Evolutionary conservation across 2,329 filamentous ascomycete species (phyloP).

Genomic region (Epicoccum nigrum): DNA sequence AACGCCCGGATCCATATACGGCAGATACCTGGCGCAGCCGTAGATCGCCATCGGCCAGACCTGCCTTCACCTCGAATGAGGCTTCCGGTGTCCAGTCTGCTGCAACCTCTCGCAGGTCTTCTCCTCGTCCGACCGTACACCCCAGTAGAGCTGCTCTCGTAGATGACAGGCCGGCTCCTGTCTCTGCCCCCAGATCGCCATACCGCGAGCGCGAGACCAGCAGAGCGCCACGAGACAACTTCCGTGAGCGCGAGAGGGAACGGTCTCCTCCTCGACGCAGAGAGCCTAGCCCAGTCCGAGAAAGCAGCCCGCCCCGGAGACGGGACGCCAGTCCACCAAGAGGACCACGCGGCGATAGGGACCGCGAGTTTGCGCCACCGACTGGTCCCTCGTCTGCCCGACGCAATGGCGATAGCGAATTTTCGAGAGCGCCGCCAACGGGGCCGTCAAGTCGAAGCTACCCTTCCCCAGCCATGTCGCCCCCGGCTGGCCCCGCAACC

Average conservation of each 20-base stretch:
- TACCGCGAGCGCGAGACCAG: slow-evolving; percentile 43
- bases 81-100: slow-evolving; percentile 61
- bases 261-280: slow-evolving; percentile 46
- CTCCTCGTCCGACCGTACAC: slow-evolving; percentile 60
- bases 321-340: slow-evolving; percentile 45
- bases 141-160: slow-evolving; percentile 58
- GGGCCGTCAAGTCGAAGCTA: slow-evolving; percentile 47
- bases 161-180: slow-evolving; percentile 29
- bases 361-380: slow-evolving; percentile 47
- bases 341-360: slow-evolving; percentile 42
- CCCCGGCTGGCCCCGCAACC: slow-evolving; percentile 47
- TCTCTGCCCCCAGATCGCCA: slow-evolving; percentile 43
- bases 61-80: slow-evolving; percentile 51
- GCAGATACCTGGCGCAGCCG: slow-evolving; percentile 59
- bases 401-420: slow-evolving; percentile 46
- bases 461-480: slow-evolving; percentile 47
- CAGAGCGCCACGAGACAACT: slow-evolving; percentile 24
- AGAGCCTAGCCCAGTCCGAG: slow-evolving; percentile 35
- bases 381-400: slow-evolving; percentile 45
- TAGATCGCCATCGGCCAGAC: slow-evolving; percentile 58
- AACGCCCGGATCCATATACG: slow-evolving; percentile 55
- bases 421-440: slow-evolving; percentile 47
- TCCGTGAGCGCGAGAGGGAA: slow-evolving; percentile 36
- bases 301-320: slow-evolving; percentile 44
- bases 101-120: slow-evolving; percentile 65